Evolutionary conservation across 306 rosid genomes (phyloP), one percentile per base, ranked within the genome.

Genomic region (Quercus wislizeni): DNA sequence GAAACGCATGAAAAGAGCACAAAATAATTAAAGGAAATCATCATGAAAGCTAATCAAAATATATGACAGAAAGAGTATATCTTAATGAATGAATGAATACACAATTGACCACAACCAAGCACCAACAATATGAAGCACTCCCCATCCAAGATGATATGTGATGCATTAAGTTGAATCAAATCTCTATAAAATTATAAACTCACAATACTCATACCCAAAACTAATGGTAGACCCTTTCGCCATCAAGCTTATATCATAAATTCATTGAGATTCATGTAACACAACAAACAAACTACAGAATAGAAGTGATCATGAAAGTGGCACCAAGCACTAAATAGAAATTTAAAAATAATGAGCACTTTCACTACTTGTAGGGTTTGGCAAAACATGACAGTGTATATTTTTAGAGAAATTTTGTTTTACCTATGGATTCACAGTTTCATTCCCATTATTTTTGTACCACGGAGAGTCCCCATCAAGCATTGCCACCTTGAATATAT

Each of bases 11-110:
- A 35, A 35, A 35, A 35, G 8, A 5, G 41, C 41, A 35, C 8
- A 35, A 35, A 35, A 35, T 35, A 35, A 6, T 35, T 35, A 35
- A 35, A 35, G 41, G 41, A 35, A 35, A 35, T 2, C 41, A 35
- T 35, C 41, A 6, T 6, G 41, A 35, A 35, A 35, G 41, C 41
- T 35, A 35, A 35, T 35, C 8, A 35, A 1, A 35, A 35, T 35
- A 35, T 6, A 33, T 33, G 41, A 35, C 7, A 35, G 0, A 6
- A 35, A 35, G 74, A 61, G 68, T 57, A 69, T 69, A 27, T 76
- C 6, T 54, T 79, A 62, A 77, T 78, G 76, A 55, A n/a, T n/a
- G 1, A 57, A 65, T n/a, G 1, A 57, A 65, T 58, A 71, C 52
- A 78, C 54, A 11, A 41, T 43, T 59, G 41, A 46, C 41, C 61